Evolutionary conservation across 1,284 basidiomycete species (phyloP).

Genomic region (Ceratobasidium sp.): DNA sequence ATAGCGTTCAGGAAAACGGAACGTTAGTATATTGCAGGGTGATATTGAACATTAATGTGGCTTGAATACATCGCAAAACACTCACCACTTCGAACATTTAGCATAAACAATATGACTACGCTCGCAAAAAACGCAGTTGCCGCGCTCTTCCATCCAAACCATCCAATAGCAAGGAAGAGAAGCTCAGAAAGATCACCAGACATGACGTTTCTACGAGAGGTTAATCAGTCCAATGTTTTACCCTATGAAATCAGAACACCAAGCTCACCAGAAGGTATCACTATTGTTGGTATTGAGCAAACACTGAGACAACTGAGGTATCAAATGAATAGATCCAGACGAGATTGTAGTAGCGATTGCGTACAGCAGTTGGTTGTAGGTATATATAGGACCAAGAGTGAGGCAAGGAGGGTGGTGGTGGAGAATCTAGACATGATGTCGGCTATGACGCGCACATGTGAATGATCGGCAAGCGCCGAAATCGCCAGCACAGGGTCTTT

Average conservation of each 20-base stretch:
- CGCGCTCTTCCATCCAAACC: slow-evolving; percentile 43
- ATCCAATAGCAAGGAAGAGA: slow-evolving; percentile 41
- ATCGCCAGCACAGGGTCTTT: too few relatives aligned
- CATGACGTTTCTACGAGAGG: slow-evolving; percentile 8
- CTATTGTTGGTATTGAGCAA: background rate
- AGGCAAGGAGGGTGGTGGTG: background rate
- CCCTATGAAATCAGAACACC: background rate
- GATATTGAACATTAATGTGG: too few relatives aligned
- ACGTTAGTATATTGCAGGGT: background rate
- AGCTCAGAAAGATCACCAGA: slow-evolving; percentile 40
- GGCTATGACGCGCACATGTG: too few relatives aligned
- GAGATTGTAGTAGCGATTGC: background rate
- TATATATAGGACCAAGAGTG: background rate
- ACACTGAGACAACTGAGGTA: background rate
- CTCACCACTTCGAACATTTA: slow-evolving; percentile 39
- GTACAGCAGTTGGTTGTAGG: background rate
- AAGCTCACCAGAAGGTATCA: slow-evolving; percentile 12
- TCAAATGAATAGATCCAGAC: background rate
- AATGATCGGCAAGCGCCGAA: too few relatives aligned
- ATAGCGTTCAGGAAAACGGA: background rate
- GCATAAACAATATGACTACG: slow-evolving; percentile 29
- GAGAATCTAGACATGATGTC: slow-evolving; percentile 9
- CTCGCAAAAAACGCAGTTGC: slow-evolving; percentile 35
- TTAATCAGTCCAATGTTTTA: slow-evolving; percentile 1
- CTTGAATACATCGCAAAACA: background rate